These are phyloP conservation scores for Pyrenophora graminea DNA, from an alignment of 2,329 filamentous ascomycete genomes.

Conservation along the genomic window DNA sequence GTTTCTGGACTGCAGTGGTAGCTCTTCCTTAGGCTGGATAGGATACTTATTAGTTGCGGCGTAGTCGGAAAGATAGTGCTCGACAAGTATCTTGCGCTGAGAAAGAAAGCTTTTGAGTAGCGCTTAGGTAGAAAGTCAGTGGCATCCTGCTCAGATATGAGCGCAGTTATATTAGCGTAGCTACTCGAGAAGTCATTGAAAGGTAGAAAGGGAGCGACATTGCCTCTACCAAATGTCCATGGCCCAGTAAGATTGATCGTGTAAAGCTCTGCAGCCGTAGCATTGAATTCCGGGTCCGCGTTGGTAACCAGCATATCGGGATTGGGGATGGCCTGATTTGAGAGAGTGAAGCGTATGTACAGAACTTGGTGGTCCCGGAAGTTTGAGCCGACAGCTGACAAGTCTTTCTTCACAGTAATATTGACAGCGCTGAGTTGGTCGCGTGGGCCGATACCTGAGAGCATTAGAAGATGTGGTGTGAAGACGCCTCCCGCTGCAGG, in stretches of 20 bases:
- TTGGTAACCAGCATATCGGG: constrained; percentile 9
- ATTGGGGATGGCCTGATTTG: constrained; percentile 9
- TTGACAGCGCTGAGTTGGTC: constrained; percentile 8
- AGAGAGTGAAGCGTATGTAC: constrained; percentile 9
- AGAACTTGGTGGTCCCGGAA: constrained; percentile 25
- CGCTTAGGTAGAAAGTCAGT: constrained; percentile 13
- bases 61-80: constrained; percentile 13
- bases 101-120: constrained; percentile 12
- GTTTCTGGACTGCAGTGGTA: constrained; percentile 15
- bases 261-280: constrained; percentile 27
- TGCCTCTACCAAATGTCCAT: constrained; percentile 14
- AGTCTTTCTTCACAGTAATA: constrained; percentile 14
- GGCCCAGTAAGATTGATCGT: constrained; percentile 30
- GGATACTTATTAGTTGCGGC: constrained; percentile 32
- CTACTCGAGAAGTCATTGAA: constrained; percentile 14
- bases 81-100: constrained; percentile 16
- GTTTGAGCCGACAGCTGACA: constrained; percentile 25
- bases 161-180: constrained; percentile 10
- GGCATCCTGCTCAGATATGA: constrained; percentile 11
- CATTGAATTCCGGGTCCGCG: constrained; percentile 30
- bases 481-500: constrained; percentile 60
- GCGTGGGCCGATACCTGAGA: constrained; percentile 60
- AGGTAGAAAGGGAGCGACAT: constrained; percentile 9
- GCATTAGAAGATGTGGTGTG: constrained; percentile 64
- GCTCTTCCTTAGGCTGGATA: constrained; percentile 17